Conservation (phyloP, 148 eudicot species). For the Gaultheria prostrata region DNA sequence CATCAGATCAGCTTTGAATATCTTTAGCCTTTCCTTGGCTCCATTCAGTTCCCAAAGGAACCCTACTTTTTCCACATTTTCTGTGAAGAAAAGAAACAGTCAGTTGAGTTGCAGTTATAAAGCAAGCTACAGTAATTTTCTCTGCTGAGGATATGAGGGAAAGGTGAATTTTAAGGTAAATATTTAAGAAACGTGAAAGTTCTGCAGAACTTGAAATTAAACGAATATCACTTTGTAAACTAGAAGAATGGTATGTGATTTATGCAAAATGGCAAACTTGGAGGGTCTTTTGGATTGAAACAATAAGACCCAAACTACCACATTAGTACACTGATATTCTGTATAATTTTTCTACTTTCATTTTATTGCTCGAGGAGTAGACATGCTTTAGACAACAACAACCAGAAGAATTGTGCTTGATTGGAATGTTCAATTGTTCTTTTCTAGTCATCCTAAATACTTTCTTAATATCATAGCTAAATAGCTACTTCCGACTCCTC, state of each 20-base stretch:
- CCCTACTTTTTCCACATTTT: constrained; percentile 59
- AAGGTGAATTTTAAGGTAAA: not conserved
- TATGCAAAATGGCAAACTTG: not conserved
- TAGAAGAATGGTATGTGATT: no score
- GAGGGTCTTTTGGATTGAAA: not conserved
- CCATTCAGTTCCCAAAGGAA: constrained; percentile 72
- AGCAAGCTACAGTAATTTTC: not conserved
- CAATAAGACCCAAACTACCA: no score
- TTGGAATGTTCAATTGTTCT: not conserved
- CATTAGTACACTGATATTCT: no score
- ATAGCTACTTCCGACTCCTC: no score
- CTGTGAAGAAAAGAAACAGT: constrained; percentile 31
- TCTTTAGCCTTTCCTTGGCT: constrained; percentile 75
- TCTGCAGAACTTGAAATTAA: not conserved
- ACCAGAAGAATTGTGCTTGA: not conserved
- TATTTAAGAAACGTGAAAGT: not conserved
- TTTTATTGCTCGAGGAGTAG: not conserved
- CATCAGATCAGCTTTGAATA: constrained; percentile 78
- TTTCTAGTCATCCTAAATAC: no score
- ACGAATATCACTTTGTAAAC: not conserved
- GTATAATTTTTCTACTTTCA: no score
- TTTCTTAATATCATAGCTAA: no score
- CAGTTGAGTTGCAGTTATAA: not conserved
- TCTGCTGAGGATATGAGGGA: not conserved
- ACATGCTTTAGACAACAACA: not conserved